A percentile compares a stretch with the other conserved stretches of the same genome.
These are phyloP conservation scores for Endothia cerciana DNA, from an alignment of 2,329 filamentous ascomycete species.

Conservation along the genomic window DNA sequence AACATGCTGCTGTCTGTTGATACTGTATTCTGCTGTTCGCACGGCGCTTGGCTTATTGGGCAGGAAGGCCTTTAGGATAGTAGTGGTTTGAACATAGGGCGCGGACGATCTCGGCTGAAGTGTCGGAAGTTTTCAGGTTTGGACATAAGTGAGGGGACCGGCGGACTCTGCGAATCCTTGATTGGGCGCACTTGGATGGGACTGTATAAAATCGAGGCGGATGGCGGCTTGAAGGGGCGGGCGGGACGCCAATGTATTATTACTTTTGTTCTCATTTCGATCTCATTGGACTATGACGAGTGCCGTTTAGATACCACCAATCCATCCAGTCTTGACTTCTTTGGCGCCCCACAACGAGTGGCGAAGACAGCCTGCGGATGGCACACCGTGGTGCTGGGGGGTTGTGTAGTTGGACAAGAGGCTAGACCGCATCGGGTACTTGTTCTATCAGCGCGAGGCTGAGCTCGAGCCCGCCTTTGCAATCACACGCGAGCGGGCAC, in stretches of 20 bases:
- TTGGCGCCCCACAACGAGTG: background rate
- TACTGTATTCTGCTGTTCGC: background rate
- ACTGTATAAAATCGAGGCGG: slow-evolving; percentile 4
- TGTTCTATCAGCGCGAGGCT: background rate
- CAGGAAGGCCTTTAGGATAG: background rate
- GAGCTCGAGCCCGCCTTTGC: slow-evolving; percentile 10
- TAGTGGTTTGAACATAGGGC: background rate
- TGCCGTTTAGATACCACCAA: slow-evolving; percentile 24
- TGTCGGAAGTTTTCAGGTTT: background rate
- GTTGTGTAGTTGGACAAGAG: background rate
- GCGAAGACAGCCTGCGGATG: background rate
- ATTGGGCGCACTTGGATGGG: background rate
- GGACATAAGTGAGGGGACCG: background rate
- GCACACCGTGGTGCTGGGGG: background rate
- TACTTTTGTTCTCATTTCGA: background rate
- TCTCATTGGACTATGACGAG: background rate
- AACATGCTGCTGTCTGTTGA: background rate
- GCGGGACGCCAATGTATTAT: slow-evolving; percentile 10
- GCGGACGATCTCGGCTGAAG: background rate
- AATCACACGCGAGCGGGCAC: slow-evolving; percentile 14
- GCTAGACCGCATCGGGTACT: too few relatives aligned
- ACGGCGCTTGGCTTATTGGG: background rate
- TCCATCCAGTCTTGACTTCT: slow-evolving; percentile 13
- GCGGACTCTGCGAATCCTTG: background rate
- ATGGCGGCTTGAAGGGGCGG: background rate